A percentile compares a stretch with the other conserved stretches of the same genome.
phyloP scores from a whole-genome alignment of 768 basidiomycete genomes.

The Russula sp. region DNA sequence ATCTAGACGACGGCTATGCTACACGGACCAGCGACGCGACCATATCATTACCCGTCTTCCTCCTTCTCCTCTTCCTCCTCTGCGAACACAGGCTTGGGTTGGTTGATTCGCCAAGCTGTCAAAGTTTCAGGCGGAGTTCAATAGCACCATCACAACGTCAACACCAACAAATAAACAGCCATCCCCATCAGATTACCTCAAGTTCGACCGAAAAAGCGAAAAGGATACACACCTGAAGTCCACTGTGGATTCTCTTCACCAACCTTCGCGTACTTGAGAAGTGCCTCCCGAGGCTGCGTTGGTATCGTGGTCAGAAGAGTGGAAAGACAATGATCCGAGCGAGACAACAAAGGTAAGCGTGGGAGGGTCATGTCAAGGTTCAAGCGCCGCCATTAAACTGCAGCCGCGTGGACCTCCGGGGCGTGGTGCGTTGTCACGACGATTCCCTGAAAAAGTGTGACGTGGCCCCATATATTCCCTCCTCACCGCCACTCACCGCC shows the following conservation, averaged over 20 bases:
- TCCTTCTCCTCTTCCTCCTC: conserved; percentile 49
- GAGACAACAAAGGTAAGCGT: conserved; percentile 8
- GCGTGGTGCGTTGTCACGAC: conserved; percentile 14
- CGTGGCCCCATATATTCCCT: conserved; percentile 9
- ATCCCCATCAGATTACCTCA: conserved; percentile 24
- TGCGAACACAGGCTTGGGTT: conserved; percentile 82
- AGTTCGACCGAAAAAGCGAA: neutral
- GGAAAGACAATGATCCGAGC: conserved; percentile 4
- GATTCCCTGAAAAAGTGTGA: conserved; percentile 11
- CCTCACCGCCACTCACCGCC: neutral
- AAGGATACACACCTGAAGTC: conserved; percentile 62
- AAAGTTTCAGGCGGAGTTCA: conserved; percentile 30
- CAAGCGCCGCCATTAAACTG: conserved; percentile 10
- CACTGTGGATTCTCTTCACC: conserved; percentile 76
- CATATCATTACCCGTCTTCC: conserved; percentile 27
- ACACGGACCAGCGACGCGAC: neutral
- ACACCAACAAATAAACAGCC: conserved; percentile 34
- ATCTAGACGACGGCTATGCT: conserved; percentile 18
- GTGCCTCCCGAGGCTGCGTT: conserved; percentile 85
- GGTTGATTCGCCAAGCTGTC: conserved; percentile 80
- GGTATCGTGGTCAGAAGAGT: conserved; percentile 12
- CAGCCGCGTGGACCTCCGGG: neutral
- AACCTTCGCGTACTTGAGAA: conserved; percentile 83
- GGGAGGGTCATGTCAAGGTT: conserved; percentile 17
- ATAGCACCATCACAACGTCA: conserved; percentile 34